Base-by-base conservation (phyloP, 2,329 filamentous ascomycete genomes). In the Zymoseptoria passerinii region DNA sequence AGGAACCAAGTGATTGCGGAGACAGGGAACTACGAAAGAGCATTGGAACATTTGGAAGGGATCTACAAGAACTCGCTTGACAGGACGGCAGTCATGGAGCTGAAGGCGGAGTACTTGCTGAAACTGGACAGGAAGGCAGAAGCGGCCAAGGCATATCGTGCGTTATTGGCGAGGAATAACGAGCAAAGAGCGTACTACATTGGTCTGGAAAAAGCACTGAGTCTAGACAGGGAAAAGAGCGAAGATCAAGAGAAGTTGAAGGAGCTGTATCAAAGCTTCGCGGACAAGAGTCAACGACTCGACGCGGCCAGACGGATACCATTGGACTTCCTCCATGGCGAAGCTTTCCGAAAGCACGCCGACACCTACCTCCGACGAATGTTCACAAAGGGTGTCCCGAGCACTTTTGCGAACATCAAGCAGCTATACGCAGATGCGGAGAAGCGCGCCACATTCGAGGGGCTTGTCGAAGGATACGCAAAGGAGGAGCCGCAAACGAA, bases 341-440 rank as follows among this genome's bases (percentile, higher is more conserved):
- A 95, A 50, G 85, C 86, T 4, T 99, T 99, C 77, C 83, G 82
- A 69, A 76, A 84, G 66, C 86, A 89, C 23, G 92, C 88, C 7
- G 86, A 91, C 71, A 75, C 78, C 20, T 99, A 99, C 72, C 74
- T 99, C 61, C 82, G 86, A 54, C 81, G 87, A 28, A 95, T 95
- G 88, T 80, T 99, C 58, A 85, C 88, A 73, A 95, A 92, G 75
- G 94, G 92, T 9, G 89, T 97, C 3, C 92, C 94, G 1, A 99
- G 94, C 2, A 92, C 92, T 3, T 99, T 99, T 74, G 91, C 91
- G 40, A 99, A 97, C 74, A 81, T 99, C 61, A 99, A 99, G 78
- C 86, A 95, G 65, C 81, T 99, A 20, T 99, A 97, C 77, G 80
- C 80, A 13, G 86, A 96, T 71, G 66, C 81, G 0, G 81, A 76